Percentiles rank a stretch among this genome's conserved stretches.
Evolutionary conservation across 805 yeast genomes (phyloP).

Genomic region (Phaffomyces thermotolerans): DNA sequence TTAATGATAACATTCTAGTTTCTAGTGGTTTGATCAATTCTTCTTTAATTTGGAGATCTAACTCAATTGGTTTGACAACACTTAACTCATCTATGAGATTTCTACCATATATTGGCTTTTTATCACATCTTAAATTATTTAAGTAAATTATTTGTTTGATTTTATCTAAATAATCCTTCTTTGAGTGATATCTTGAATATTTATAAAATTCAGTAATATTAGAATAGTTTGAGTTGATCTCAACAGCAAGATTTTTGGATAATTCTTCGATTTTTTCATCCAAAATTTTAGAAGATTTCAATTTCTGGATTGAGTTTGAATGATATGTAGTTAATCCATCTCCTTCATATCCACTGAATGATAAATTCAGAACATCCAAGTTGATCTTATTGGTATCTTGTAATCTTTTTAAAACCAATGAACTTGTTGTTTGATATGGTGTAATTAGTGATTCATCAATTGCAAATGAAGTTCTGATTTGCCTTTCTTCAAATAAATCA

Average conservation of each 20-base stretch:
- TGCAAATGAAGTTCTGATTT: slow-evolving; percentile 85
- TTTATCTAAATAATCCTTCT: slow-evolving; percentile 42
- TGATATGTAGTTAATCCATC: slow-evolving; percentile 37
- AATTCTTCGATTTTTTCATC: slow-evolving; percentile 37
- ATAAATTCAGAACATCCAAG: slow-evolving; percentile 52
- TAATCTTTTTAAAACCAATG: slow-evolving; percentile 30
- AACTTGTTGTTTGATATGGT: slow-evolving; percentile 36
- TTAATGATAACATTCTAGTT: slow-evolving; percentile 33
- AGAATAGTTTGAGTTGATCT: slow-evolving; percentile 23
- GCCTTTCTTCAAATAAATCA: slow-evolving; percentile 91
- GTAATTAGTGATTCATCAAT: slow-evolving; percentile 57
- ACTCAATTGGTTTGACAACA: slow-evolving; percentile 25
- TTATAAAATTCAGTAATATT: slow-evolving; percentile 53
- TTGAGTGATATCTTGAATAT: slow-evolving; percentile 44
- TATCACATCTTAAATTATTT: slow-evolving; percentile 58
- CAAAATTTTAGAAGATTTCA: slow-evolving; percentile 43
- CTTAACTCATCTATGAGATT: slow-evolving; percentile 42
- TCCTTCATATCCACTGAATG: slow-evolving; percentile 39
- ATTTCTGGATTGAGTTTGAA: slow-evolving; percentile 33
- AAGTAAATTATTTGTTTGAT: slow-evolving; percentile 52
- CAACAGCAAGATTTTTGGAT: slow-evolving; percentile 27
- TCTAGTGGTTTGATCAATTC: slow-evolving; percentile 36
- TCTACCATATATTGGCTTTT: slow-evolving; percentile 61
- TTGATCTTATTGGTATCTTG: slow-evolving; percentile 32
- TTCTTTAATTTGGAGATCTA: slow-evolving; percentile 11